A percentile compares a stretch with the other conserved stretches of the same genome.
Conservation (phyloP, 495 filamentous ascomycete genomes). For the Aspergillus bridgeri region DNA sequence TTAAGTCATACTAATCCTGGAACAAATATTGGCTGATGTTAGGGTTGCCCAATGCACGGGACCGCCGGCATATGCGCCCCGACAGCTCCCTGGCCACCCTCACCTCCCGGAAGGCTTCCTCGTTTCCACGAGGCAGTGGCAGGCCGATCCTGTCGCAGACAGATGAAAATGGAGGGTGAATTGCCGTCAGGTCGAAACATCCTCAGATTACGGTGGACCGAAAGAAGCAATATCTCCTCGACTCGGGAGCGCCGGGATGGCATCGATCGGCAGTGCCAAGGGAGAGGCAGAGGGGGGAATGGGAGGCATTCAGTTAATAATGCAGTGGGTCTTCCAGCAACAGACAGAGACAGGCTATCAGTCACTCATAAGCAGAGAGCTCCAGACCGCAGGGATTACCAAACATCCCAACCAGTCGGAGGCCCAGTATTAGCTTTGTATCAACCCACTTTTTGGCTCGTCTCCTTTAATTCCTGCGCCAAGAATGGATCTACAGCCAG, state of each 20-base stretch:
- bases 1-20: too few species aligned
- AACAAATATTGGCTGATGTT: too few species aligned
- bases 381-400: background rate
- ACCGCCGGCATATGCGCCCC: background rate
- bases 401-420: background rate
- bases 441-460: background rate
- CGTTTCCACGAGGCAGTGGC: background rate
- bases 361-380: background rate
- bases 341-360: too few species aligned
- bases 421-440: background rate
- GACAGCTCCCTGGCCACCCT: too few species aligned
- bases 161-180: background rate
- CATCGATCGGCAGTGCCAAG: too few species aligned
- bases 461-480: background rate
- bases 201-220: background rate
- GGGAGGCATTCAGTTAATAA: background rate
- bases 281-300: too few species aligned
- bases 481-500: constrained; percentile 3
- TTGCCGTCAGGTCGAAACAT: background rate
- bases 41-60: background rate
- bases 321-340: too few species aligned
- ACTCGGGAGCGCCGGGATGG: too few species aligned
- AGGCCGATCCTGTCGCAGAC: background rate
- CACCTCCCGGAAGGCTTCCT: too few species aligned
- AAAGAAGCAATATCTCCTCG: background rate